Base-by-base conservation (phyloP, 345 rosid species). In the Aegle marmelos region DNA sequence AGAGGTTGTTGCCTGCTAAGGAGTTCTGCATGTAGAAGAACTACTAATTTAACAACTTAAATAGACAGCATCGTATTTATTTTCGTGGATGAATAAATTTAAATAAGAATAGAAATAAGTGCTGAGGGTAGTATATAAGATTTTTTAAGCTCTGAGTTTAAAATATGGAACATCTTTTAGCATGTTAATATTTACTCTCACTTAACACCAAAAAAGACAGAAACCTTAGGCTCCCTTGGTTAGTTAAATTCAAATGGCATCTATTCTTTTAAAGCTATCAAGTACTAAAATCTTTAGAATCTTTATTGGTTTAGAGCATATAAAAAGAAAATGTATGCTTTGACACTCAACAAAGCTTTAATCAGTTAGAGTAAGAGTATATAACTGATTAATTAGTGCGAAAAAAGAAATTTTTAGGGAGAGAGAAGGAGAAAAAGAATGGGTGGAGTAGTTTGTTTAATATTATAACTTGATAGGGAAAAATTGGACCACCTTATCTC, bases 11-110 rank as follows among this genome's bases (percentile, higher is more conserved):
- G 88, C 86, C 69, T 81, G 84, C 31, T 37, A 76, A 7, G 82
- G 78, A 61, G 72, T 70, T 75, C 97, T 94, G 93, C 81, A 85
- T 17, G 30, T 48, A 72, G 37, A 78, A 79, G 31, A 27, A 56
- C 10, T 58, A 22, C 17, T 22, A 13, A 50, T 13, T 13, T 24
- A 64, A 45, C 14, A 28, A 22, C 30, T 64, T 63, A 19, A 30
- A 30, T 9, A 31, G 31, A 48, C 6, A 7, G 54, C 59, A 39
- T 41, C 27, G 21, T 19, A 59, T 22, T 45, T 30, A 27, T 16
- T 37, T 62, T 25, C 64, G 61, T 50, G 45, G 53, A 30, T 45
- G 28, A 6, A 16, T 8, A 11, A 31, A 48, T n/a, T 1, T 17
- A 54, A 56, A 22, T 30, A 4, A 19, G 30, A 19, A 31, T 41